phyloP scores from a whole-genome alignment of 225 moss, liverwort and hornwort genomes.

The Polytrichum commune region DNA sequence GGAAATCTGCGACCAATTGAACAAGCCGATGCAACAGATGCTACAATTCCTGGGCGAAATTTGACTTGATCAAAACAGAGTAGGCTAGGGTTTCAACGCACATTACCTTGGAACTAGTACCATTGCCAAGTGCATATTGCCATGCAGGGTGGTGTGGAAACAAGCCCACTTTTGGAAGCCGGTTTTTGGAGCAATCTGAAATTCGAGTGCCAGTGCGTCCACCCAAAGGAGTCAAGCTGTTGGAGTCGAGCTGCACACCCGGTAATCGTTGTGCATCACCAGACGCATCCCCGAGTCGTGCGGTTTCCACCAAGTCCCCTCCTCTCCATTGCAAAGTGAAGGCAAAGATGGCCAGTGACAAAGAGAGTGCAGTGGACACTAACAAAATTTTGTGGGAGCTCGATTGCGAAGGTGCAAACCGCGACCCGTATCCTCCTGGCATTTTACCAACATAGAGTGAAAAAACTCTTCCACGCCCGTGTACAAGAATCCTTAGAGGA shows the following conservation, averaged over 20 bases:
- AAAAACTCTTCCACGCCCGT: neutral
- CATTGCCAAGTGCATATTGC: constrained; percentile 71
- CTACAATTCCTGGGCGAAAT: too few species aligned
- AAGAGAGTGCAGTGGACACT: constrained; percentile 58
- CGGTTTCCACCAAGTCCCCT: constrained; percentile 62
- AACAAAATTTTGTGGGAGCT: constrained; percentile 51
- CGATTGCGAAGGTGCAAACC: constrained; percentile 43
- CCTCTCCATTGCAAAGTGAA: constrained; percentile 96
- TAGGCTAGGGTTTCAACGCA: too few species aligned
- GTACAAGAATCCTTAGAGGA: too few species aligned
- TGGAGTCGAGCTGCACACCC: constrained; percentile 50
- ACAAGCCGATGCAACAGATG: too few species aligned
- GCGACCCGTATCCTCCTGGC: constrained; percentile 49
- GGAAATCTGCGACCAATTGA: too few species aligned
- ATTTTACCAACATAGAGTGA: constrained; percentile 24
- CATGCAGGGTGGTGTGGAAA: constrained; percentile 93
- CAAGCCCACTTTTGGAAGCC: constrained; percentile 44
- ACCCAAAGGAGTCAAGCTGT: constrained; percentile 60
- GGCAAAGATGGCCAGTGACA: constrained; percentile 84
- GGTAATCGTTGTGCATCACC: constrained; percentile 79
- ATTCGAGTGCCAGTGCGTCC: constrained; percentile 53
- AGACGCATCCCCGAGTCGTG: constrained; percentile 58
- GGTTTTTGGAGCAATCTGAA: constrained; percentile 48
- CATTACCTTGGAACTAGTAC: constrained; percentile 67
- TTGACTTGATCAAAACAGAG: too few species aligned